Percentiles rank a stretch among this genome's conserved stretches.
These are phyloP conservation scores for Draba incana DNA, from an alignment of 345 rosid genomes.

Conservation along the genomic window DNA sequence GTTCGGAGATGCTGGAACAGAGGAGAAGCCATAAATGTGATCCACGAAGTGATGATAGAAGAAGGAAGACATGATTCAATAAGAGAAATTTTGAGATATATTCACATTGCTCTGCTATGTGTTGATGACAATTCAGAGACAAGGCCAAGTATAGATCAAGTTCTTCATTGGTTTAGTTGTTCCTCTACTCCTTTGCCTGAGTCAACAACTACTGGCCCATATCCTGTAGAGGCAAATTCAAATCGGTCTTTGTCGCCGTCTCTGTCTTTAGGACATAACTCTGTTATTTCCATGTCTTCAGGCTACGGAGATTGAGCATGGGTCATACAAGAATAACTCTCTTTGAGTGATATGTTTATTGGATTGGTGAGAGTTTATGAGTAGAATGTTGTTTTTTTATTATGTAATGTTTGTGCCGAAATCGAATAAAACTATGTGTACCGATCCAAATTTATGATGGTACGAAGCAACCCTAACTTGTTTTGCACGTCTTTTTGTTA, in stretches of 20 bases:
- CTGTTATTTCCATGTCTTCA: slow-evolving; percentile 9
- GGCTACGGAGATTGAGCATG: background rate
- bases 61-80: slow-evolving; percentile 18
- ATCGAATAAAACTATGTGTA: no score
- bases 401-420: background rate
- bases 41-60: slow-evolving; percentile 22
- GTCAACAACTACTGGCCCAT: background rate
- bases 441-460: no score
- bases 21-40: slow-evolving; percentile 30
- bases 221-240: slow-evolving; percentile 19
- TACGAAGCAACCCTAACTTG: no score
- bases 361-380: background rate
- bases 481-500: no score
- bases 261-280: slow-evolving; percentile 19
- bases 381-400: background rate
- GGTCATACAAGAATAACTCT: background rate
- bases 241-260: background rate
- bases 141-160: slow-evolving; percentile 29
- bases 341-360: background rate
- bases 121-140: slow-evolving; percentile 15
- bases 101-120: slow-evolving; percentile 36
- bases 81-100: slow-evolving; percentile 32
- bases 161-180: slow-evolving; percentile 38
- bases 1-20: slow-evolving; percentile 16
- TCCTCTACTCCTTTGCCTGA: slow-evolving; percentile 27